Evolutionary conservation across 768 basidiomycete species (phyloP), one percentile per base, ranked within the genome.

Genomic region (Tulasnella calospora): DNA sequence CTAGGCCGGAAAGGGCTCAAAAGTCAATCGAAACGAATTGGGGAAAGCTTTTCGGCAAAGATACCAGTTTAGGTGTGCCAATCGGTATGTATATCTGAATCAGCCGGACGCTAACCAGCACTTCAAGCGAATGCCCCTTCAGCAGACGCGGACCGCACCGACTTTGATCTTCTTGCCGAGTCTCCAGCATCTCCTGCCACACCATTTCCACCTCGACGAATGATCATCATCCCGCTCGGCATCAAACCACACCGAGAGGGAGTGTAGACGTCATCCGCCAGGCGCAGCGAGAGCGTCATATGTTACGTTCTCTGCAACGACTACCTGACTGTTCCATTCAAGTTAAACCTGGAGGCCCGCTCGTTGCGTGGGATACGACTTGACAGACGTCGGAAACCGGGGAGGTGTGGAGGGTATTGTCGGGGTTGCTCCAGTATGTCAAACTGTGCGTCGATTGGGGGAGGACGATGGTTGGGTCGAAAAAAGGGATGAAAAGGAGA

Each of bases 391-490:
- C 33, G 82, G 78, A 33, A 82, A 82, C 67, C 80, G 80, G n/a
- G 85, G 85, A 27, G 84, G 83, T 78, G 90, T 88, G 79, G 85
- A 88, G 79, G 89, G 89, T 3, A 85, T 90, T 23, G 86, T 90
- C 19, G 83, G 85, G 76, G 87, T 89, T 91, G 36, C 88, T 85
- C 80, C 90, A 91, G 82, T 91, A 88, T 81, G 74, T 91, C 78
- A 89, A 89, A 57, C 82, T 91, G 79, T 91, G 89, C 82, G 84
- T 90, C 40, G 90, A 91, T 81, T 91, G 90, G 90, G 86, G 86
- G 21, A 83, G 90, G 80, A n/a, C n/a, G n/a, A 85, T 90, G 13
- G 82, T 84, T n/a, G 75, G 88, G 17, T 47, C 81, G 21, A 81
- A 38, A 36, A 44, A 36, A 30, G 76, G 78, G 71, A 40, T 3